Conservation (phyloP, 352 stramenopile genomes). For the Globisporangium mamillatum region DNA sequence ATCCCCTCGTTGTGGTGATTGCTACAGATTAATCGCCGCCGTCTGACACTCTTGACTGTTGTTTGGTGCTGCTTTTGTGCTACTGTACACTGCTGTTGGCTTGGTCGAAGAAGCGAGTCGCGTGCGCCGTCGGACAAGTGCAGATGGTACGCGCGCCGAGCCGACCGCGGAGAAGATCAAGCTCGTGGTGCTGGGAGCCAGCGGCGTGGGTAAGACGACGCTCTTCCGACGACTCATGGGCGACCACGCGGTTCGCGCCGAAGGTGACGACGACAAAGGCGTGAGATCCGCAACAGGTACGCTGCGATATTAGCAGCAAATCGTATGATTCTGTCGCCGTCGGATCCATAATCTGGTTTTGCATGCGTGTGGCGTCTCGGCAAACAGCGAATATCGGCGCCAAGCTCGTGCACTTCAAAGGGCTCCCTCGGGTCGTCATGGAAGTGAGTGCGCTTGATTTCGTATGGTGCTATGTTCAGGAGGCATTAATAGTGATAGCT, state of each 20-base stretch:
- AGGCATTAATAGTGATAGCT: too few species aligned
- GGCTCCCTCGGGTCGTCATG: conserved; percentile 29
- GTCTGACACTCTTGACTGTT: neutral
- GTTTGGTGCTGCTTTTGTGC: neutral
- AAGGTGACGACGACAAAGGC: conserved; percentile 16
- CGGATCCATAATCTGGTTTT: neutral
- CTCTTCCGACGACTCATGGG: conserved; percentile 54
- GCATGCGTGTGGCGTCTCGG: neutral
- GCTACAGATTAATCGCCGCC: neutral
- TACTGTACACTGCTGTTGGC: too few species aligned
- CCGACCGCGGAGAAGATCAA: conserved; percentile 36
- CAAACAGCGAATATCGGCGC: conserved; percentile 39
- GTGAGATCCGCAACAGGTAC: conserved; percentile 38
- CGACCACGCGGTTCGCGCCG: neutral
- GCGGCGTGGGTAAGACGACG: conserved; percentile 46
- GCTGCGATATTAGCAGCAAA: neutral
- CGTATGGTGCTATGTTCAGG: neutral
- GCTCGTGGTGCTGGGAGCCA: conserved; percentile 41
- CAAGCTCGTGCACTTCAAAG: conserved; percentile 52
- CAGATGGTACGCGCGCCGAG: neutral
- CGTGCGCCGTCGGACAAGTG: conserved; percentile 17
- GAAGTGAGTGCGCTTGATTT: conserved; percentile 28
- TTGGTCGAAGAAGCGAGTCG: conserved; percentile 10
- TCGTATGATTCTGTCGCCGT: neutral
- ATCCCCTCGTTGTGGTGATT: neutral